These are phyloP conservation scores for Phaeoacremonium minimum DNA, from an alignment of 2,329 filamentous ascomycete genomes.

Conservation along the genomic window DNA sequence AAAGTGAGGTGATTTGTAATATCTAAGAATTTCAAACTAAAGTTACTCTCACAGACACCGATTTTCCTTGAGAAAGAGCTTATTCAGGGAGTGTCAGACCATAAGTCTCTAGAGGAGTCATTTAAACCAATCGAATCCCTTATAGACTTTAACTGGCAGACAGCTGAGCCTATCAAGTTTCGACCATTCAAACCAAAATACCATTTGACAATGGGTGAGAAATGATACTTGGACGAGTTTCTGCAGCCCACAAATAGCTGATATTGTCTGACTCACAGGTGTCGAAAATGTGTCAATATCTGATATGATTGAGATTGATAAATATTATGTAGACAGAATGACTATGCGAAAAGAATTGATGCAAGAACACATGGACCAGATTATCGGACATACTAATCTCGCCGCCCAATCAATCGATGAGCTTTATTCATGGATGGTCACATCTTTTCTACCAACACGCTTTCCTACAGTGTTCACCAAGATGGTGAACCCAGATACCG, in stretches of 20 bases:
- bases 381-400: not conserved
- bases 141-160: not conserved
- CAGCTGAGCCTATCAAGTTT: not conserved
- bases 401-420: not conserved
- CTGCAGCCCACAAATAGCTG: not conserved
- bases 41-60: not conserved
- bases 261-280: not conserved
- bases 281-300: not conserved
- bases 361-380: not conserved
- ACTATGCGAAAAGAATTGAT: not conserved
- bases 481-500: not conserved
- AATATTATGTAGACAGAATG: not conserved
- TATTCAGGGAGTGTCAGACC: not conserved
- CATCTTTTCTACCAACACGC: not conserved
- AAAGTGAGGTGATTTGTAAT: not conserved
- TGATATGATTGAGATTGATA: not conserved
- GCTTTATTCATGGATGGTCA: not conserved
- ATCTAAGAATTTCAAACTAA: not conserved
- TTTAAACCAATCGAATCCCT: not conserved
- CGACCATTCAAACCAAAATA: not conserved
- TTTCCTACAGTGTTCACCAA: not conserved
- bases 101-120: not conserved
- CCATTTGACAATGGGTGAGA: not conserved
- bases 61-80: too few relatives aligned
- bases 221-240: not conserved